Evolutionary conservation across 2,329 filamentous ascomycete species (phyloP).

Genomic region (Phaeomoniella chlamydospora): DNA sequence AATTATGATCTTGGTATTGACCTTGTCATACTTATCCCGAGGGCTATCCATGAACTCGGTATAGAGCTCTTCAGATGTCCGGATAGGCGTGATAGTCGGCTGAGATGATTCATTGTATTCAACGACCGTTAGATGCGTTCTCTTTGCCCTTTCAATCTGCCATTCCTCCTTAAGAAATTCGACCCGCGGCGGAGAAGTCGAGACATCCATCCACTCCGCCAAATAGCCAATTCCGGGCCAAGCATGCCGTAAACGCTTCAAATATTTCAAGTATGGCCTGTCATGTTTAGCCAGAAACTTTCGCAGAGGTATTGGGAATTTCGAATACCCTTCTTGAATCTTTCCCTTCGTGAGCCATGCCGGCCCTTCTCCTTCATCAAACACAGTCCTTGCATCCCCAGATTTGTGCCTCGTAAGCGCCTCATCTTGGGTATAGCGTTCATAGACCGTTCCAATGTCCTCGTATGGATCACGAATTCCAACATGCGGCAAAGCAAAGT

Average conservation of each 20-base stretch:
- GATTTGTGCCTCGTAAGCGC: neutral
- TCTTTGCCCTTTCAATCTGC: neutral
- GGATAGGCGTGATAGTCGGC: neutral
- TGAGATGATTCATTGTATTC: neutral
- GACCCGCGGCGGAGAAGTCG: neutral
- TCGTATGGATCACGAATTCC: neutral
- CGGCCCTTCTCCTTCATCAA: neutral
- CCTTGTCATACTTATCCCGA: neutral
- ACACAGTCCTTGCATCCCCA: neutral
- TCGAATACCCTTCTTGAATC: neutral
- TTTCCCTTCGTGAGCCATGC: neutral
- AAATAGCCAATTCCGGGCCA: neutral
- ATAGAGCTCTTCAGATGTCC: neutral
- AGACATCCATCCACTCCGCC: neutral
- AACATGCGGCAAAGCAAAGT: neutral
- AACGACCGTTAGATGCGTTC: neutral
- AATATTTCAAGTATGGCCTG: neutral
- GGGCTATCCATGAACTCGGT: neutral
- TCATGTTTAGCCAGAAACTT: neutral
- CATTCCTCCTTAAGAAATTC: neutral
- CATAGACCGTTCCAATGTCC: neutral
- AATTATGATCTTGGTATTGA: conserved; percentile 1
- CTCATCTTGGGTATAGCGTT: neutral
- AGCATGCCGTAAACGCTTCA: neutral
- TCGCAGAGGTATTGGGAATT: neutral